A percentile compares a stretch with the other conserved stretches of the same genome.
phyloP scores from a whole-genome alignment of 2,329 filamentous ascomycete species.

The Penicillium sp. region DNA sequence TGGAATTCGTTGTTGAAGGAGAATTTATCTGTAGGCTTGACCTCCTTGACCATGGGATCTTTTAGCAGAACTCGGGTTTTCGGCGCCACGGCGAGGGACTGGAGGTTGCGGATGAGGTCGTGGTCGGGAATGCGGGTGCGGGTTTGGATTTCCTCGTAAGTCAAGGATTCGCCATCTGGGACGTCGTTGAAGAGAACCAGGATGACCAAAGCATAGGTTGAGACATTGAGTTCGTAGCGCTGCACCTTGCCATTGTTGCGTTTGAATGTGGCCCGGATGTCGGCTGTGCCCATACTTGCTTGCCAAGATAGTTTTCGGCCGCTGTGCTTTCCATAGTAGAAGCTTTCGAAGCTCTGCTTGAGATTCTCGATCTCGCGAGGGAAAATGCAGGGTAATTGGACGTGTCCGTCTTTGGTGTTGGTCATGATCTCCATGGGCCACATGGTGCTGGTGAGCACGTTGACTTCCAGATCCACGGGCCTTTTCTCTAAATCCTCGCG shows the following conservation, averaged over 20 bases:
- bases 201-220: conserved; percentile 88
- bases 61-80: conserved; percentile 79
- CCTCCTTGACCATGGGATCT: conserved; percentile 68
- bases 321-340: conserved; percentile 79
- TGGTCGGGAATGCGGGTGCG: conserved; percentile 68
- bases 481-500: conserved; percentile 54
- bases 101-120: conserved; percentile 71
- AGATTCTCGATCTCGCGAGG: conserved; percentile 67
- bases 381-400: conserved; percentile 56
- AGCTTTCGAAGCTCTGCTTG: conserved; percentile 79
- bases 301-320: conserved; percentile 86
- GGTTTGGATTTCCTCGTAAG: conserved; percentile 72
- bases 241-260: conserved; percentile 64
- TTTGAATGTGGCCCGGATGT: conserved; percentile 75
- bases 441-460: conserved; percentile 83
- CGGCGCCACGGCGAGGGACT: conserved; percentile 72
- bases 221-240: conserved; percentile 83
- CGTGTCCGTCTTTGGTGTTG: conserved; percentile 46
- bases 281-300: conserved; percentile 70
- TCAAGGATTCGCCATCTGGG: conserved; percentile 45
- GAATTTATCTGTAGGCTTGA: conserved; percentile 73
- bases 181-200: conserved; percentile 84
- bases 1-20: conserved; percentile 74
- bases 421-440: conserved; percentile 92
- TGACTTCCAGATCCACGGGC: conserved; percentile 73